Percentiles rank a stretch among this genome's conserved stretches.
phyloP scores from a whole-genome alignment of 305 asterid genomes.

The Fraxinus sp. region DNA sequence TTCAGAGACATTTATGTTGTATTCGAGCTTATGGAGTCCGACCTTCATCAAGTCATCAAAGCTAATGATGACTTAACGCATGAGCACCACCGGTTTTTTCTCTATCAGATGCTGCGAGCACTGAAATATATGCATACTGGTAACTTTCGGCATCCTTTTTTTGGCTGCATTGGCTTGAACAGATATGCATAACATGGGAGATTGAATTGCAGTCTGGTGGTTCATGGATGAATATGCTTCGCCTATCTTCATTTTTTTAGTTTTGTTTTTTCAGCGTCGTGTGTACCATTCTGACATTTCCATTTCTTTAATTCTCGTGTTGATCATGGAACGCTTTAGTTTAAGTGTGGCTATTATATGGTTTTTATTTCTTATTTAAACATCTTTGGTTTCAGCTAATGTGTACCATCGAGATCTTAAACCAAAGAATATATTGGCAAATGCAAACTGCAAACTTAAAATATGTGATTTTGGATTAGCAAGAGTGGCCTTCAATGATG shows the following conservation, averaged over 20 bases:
- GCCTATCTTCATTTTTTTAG: background rate
- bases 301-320: background rate
- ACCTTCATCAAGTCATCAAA: constrained; percentile 55
- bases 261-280: background rate
- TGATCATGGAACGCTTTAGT: background rate
- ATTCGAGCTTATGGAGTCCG: constrained; percentile 58
- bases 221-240: background rate
- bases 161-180: background rate
- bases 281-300: background rate
- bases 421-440: constrained; percentile 55
- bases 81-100: constrained; percentile 53
- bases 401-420: constrained; percentile 53
- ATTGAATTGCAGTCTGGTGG: background rate
- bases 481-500: constrained; percentile 52
- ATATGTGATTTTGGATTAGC: constrained; percentile 58
- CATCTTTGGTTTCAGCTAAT: constrained; percentile 36
- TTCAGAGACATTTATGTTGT: constrained; percentile 52
- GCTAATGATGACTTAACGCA: constrained; percentile 52
- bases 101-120: constrained; percentile 55
- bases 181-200: background rate
- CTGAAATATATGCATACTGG: constrained; percentile 50
- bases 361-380: background rate
- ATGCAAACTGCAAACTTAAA: constrained; percentile 58
- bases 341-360: background rate
- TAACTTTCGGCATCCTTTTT: background rate